Base-by-base conservation (phyloP, 129 eudicot species). In the Centaurea solstitialis region DNA sequence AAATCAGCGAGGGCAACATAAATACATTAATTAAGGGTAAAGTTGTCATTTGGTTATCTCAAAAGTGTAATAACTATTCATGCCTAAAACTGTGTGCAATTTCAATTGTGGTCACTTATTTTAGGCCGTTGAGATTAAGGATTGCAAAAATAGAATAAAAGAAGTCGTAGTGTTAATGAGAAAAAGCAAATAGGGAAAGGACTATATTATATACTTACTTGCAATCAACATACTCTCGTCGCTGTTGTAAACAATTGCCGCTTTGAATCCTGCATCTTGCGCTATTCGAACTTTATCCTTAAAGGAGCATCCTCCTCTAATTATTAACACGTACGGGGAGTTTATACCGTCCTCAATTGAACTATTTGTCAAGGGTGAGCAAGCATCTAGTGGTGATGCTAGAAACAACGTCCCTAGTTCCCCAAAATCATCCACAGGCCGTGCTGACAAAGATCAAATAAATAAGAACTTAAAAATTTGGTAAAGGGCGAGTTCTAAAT, bases 281-380 rank as follows among this genome's bases (percentile, higher is more conserved):
- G 98, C 98, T 71, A 82, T 82, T 81, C 92, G 85, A 78, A 93
- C 89, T 90, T 93, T 90, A 8, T 88, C 89, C 70, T 87, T 89
- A 76, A 88, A 93, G 82, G 89, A 84, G 82, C 98, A 90, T 57
- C 83, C 91, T 69, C 98, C 94, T 79, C 91, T 88, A 12, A 84
- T 78, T 38, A 93, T 89, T 84, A 90, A 82, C 17, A 73, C 89
- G 66, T 84, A 89, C 6, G 86, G 87, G 43, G 86, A 78, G 38
- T 17, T 22, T 9, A 76, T 72, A 6, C 38, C 68, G 28, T 80
- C 85, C 20, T 79, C 76, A 26, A 41, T 15, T 40, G 80, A n/a
- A 20, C 40, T 81, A 45, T 91, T 91, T 5, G 53, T 81, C 80
- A 93, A 81, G 9, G 86, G 83, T 40, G 87, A 81, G 85, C 98